Conservation (phyloP, 2,329 filamentous ascomycete species). For the Gnomoniopsis sp. region DNA sequence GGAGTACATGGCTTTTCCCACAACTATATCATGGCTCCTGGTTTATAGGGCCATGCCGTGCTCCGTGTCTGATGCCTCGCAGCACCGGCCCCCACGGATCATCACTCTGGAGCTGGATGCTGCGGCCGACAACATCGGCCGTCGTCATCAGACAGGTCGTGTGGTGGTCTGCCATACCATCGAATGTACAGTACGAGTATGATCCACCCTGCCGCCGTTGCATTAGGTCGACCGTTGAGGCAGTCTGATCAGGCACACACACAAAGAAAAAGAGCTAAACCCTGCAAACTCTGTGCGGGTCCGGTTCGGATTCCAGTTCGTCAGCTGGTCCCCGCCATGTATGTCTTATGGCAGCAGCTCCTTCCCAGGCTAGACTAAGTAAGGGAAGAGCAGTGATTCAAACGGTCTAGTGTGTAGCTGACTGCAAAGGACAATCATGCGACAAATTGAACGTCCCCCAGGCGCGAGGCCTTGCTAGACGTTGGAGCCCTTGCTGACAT, state of each 20-base stretch:
- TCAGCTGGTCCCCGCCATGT: conserved; percentile 6
- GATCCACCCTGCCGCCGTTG: conserved; percentile 9
- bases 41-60: too few species aligned
- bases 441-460: conserved; percentile 1
- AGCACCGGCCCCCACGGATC: background rate
- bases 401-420: conserved; percentile 13
- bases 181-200: background rate
- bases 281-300: conserved; percentile 3
- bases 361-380: conserved; percentile 10
- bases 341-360: conserved; percentile 10
- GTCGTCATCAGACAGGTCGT: conserved; percentile 2
- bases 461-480: conserved; percentile 2
- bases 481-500: background rate
- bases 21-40: background rate
- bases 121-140: background rate
- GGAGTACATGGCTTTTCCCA: background rate
- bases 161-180: background rate
- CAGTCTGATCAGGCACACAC: conserved; percentile 1
- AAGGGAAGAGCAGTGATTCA: conserved; percentile 8
- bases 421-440: conserved; percentile 8
- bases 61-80: background rate
- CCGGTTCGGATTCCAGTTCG: conserved; percentile 19
- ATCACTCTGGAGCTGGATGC: background rate
- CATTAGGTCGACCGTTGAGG: conserved; percentile 3
- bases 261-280: conserved; percentile 3